Evolutionary conservation across 2,329 filamentous ascomycete genomes (phyloP).

Genomic region (Verticillium albo-atrum): DNA sequence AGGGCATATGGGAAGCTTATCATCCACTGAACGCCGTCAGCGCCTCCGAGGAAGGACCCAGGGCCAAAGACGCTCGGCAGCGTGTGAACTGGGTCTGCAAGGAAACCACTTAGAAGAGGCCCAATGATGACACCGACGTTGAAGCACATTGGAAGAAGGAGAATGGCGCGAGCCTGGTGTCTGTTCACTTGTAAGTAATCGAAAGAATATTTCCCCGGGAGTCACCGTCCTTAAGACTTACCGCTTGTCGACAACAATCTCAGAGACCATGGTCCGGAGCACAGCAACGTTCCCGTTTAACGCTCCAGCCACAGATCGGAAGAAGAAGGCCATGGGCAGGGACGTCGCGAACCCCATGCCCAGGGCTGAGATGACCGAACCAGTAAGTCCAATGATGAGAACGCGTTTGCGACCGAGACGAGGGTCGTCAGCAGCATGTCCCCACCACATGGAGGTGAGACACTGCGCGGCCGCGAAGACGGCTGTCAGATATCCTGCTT

Average conservation of each 20-base stretch:
- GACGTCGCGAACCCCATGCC: slow-evolving; percentile 68
- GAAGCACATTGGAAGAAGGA: slow-evolving; percentile 17
- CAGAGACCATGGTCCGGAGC: slow-evolving; percentile 16
- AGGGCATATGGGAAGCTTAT: slow-evolving; percentile 16
- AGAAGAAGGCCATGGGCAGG: slow-evolving; percentile 34
- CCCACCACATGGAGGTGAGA: slow-evolving; percentile 14
- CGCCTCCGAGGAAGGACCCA: slow-evolving; percentile 12
- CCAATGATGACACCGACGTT: slow-evolving; percentile 18
- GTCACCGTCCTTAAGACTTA: background rate
- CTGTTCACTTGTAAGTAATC: background rate
- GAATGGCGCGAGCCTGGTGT: slow-evolving; percentile 13
- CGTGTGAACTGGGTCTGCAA: slow-evolving; percentile 14
- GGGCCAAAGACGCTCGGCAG: slow-evolving; percentile 14
- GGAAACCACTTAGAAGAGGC: slow-evolving; percentile 16
- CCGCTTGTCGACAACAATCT: slow-evolving; percentile 15
- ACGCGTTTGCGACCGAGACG: slow-evolving; percentile 14
- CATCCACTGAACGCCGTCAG: slow-evolving; percentile 14
- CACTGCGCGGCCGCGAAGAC: slow-evolving; percentile 15
- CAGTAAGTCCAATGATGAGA: slow-evolving; percentile 12
- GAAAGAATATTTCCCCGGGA: background rate
- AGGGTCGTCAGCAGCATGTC: slow-evolving; percentile 11
- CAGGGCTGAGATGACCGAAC: slow-evolving; percentile 59
- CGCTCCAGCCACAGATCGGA: slow-evolving; percentile 13
- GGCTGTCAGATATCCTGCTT: slow-evolving; percentile 14
- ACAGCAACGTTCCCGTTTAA: slow-evolving; percentile 16